phyloP scores from a whole-genome alignment of 805 yeast genomes.

The Sugiyamaella marilandica region DNA sequence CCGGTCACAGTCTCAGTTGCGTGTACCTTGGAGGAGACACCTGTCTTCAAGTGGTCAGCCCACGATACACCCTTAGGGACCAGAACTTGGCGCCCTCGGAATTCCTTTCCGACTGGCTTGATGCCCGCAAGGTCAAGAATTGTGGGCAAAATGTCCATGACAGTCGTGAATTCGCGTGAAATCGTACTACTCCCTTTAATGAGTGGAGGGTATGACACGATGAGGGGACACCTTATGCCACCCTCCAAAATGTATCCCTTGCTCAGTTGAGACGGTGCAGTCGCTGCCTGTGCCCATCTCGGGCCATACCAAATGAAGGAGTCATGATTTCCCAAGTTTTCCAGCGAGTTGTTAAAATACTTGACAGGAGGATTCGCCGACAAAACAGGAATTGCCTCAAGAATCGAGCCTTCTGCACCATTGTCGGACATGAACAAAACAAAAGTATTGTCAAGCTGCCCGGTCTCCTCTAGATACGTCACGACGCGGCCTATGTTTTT shows the following conservation, averaged over 20 bases:
- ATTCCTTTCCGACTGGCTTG: slow-evolving; percentile 21
- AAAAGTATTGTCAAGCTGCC: slow-evolving; percentile 50
- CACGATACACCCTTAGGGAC: slow-evolving; percentile 45
- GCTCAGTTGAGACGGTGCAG: slow-evolving; percentile 51
- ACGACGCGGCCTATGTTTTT: slow-evolving; percentile 47
- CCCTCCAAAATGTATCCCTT: slow-evolving; percentile 59
- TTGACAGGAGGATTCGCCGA: slow-evolving; percentile 25
- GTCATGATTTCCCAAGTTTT: slow-evolving; percentile 45
- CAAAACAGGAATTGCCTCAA: slow-evolving; percentile 50
- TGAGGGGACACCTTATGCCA: slow-evolving; percentile 54
- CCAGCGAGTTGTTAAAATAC: slow-evolving; percentile 41
- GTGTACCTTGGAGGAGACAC: slow-evolving; percentile 23
- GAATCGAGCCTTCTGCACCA: slow-evolving; percentile 56
- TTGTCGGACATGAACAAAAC: slow-evolving; percentile 59
- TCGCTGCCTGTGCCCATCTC: slow-evolving; percentile 60
- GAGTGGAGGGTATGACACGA: slow-evolving; percentile 42
- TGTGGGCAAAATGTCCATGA: slow-evolving; percentile 59
- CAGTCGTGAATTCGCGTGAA: slow-evolving; percentile 43
- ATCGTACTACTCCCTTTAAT: slow-evolving; percentile 20
- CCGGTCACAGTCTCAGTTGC: slow-evolving; percentile 39
- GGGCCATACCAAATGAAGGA: slow-evolving; percentile 51
- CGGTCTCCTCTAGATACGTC: slow-evolving; percentile 37
- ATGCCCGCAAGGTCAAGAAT: slow-evolving; percentile 47
- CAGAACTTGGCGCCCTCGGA: slow-evolving; percentile 43
- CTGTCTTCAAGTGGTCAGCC: slow-evolving; percentile 33